These are phyloP conservation scores for Periconia sp. DNA, from an alignment of 2,329 filamentous ascomycete species.

Conservation along the genomic window DNA sequence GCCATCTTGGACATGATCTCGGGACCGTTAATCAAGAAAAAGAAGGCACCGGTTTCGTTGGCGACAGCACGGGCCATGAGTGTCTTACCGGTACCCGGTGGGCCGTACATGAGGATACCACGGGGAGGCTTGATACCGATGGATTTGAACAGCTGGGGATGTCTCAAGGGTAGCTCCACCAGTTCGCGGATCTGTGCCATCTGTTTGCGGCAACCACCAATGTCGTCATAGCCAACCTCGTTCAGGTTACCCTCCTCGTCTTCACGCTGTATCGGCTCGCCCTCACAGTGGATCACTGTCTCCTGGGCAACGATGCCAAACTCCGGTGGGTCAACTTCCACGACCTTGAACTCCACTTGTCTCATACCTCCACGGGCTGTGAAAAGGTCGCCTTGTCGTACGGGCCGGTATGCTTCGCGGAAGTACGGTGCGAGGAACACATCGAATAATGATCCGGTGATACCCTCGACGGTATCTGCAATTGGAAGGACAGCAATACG, in stretches of 20 bases:
- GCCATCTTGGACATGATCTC: slow-evolving; percentile 99
- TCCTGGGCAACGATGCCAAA: slow-evolving; percentile 99
- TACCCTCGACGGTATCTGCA: slow-evolving; percentile 94
- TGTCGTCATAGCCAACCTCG: slow-evolving; percentile 98
- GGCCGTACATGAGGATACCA: slow-evolving; percentile 91
- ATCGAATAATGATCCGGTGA: slow-evolving; percentile 97
- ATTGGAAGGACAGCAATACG: slow-evolving; percentile 97
- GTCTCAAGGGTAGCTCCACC: slow-evolving; percentile 93
- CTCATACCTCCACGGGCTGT: slow-evolving; percentile 97
- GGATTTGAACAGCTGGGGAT: slow-evolving; percentile 99
- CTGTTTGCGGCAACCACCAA: slow-evolving; percentile 98
- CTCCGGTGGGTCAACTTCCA: slow-evolving; percentile 97
- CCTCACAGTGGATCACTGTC: slow-evolving; percentile 98
- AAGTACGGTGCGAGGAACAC: slow-evolving; percentile 99
- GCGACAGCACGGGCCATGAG: slow-evolving; percentile 98
- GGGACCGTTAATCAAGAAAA: slow-evolving; percentile 98
- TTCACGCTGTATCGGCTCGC: slow-evolving; percentile 93
- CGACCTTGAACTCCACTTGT: slow-evolving; percentile 99
- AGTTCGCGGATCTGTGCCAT: slow-evolving; percentile 99
- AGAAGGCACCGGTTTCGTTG: slow-evolving; percentile 98
- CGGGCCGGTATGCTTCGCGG: slow-evolving; percentile 96
- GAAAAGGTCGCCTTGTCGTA: slow-evolving; percentile 96
- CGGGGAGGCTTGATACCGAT: slow-evolving; percentile 99
- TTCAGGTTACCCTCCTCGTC: slow-evolving; percentile 99
- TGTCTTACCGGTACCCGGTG: slow-evolving; percentile 98